These are phyloP conservation scores for Epichloe bromicola DNA, from an alignment of 2,329 filamentous ascomycete species.

Conservation along the genomic window DNA sequence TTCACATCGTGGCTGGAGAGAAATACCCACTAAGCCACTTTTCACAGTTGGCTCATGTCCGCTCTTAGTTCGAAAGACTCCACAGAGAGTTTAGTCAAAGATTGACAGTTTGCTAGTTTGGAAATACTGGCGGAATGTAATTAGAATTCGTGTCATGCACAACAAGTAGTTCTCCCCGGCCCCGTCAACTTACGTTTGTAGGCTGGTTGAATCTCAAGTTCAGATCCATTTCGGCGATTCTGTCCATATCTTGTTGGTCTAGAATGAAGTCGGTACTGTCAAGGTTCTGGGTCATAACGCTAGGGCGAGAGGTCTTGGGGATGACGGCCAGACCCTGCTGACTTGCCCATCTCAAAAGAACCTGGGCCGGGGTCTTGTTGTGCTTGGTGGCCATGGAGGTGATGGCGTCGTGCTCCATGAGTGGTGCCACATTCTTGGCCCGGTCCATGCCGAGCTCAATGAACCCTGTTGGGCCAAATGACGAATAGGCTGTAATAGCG, in stretches of 20 bases:
- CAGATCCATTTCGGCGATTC: conserved; percentile 51
- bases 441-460: conserved; percentile 58
- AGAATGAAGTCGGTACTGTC: conserved; percentile 55
- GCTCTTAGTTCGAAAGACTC: neutral
- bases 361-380: conserved; percentile 28
- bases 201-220: conserved; percentile 68
- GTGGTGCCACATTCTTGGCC: conserved; percentile 44
- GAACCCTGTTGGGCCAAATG: conserved; percentile 70
- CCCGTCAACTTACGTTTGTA: conserved; percentile 40
- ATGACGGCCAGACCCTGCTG: conserved; percentile 73
- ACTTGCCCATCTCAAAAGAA: conserved; percentile 77
- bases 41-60: neutral
- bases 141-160: neutral
- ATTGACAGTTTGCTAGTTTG: conserved; percentile 2
- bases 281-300: conserved; percentile 50
- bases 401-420: conserved; percentile 59
- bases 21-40: neutral
- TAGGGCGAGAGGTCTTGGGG: conserved; percentile 53
- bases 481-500: conserved; percentile 69
- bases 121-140: conserved; percentile 1
- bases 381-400: conserved; percentile 55
- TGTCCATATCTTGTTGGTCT: conserved; percentile 49
- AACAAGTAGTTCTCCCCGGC: neutral
- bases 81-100: neutral
- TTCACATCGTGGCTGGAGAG: neutral